These are phyloP conservation scores for Jatropha multifida DNA, from an alignment of 441 rosid genomes.

Conservation along the genomic window DNA sequence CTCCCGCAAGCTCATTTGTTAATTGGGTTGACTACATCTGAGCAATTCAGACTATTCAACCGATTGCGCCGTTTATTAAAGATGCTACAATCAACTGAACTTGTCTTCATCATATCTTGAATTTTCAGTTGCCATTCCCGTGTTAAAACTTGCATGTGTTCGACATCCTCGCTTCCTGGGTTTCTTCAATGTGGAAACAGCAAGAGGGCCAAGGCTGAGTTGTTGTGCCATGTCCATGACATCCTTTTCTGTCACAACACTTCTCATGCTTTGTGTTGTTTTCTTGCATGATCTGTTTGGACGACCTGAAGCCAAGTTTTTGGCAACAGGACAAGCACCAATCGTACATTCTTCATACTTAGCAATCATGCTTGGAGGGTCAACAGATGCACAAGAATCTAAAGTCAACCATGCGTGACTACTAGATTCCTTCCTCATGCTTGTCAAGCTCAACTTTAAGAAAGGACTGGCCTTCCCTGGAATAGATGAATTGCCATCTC, in stretches of 20 bases:
- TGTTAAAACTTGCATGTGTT: constrained; percentile 37
- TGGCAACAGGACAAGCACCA: constrained; percentile 26
- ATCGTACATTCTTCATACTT: constrained; percentile 32
- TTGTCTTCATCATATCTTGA: constrained; percentile 28
- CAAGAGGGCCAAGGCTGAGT: constrained; percentile 56
- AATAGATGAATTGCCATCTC: constrained; percentile 17
- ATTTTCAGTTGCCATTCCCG: constrained; percentile 33
- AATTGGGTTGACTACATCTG: constrained; percentile 3
- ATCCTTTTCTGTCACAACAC: constrained; percentile 33
- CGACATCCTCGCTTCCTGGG: constrained; percentile 49
- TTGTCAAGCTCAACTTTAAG: constrained; percentile 35
- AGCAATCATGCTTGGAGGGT: constrained; percentile 32
- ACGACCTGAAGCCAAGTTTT: constrained; percentile 31
- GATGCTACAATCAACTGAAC: constrained; percentile 17
- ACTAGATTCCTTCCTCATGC: constrained; percentile 42
- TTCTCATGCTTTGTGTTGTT: constrained; percentile 36
- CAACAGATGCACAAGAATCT: constrained; percentile 51
- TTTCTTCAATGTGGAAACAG: constrained; percentile 43
- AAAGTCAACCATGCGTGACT: constrained; percentile 79
- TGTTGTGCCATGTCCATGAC: constrained; percentile 38
- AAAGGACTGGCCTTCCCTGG: constrained; percentile 31
- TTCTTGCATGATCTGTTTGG: constrained; percentile 52
- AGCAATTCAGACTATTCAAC: constrained; percentile 3
- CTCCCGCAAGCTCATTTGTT: neutral
- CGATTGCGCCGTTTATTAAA: neutral